Conservation (phyloP, 2,329 filamentous ascomycete species). For the Talaromyces marneffei region DNA sequence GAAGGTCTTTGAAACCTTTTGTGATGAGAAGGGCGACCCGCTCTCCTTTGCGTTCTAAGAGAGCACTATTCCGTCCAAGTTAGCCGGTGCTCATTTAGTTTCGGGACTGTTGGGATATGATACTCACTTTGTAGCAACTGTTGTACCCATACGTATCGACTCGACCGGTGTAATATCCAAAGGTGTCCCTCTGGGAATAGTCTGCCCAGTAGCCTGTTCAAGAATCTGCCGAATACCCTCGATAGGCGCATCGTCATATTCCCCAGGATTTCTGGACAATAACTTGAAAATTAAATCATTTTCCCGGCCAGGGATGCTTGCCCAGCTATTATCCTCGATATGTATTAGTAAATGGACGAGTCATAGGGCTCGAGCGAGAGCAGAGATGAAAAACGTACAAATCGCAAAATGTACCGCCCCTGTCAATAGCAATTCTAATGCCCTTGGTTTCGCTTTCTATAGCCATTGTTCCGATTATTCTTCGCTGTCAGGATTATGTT, state of each 20-base stretch:
- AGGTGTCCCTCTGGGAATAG: slow-evolving; percentile 17
- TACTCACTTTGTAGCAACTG: slow-evolving; percentile 68
- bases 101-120: neutral
- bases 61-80: slow-evolving; percentile 66
- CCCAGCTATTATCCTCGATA: slow-evolving; percentile 13
- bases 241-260: slow-evolving; percentile 54
- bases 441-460: slow-evolving; percentile 5
- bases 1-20: slow-evolving; percentile 74
- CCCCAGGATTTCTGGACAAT: slow-evolving; percentile 23
- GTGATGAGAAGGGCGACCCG: slow-evolving; percentile 77
- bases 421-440: slow-evolving; percentile 17
- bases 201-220: slow-evolving; percentile 16
- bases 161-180: slow-evolving; percentile 17
- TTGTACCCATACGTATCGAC: slow-evolving; percentile 79
- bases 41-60: slow-evolving; percentile 80
- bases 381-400: slow-evolving; percentile 7
- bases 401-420: slow-evolving; percentile 23
- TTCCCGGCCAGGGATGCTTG: slow-evolving; percentile 18
- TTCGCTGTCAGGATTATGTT: neutral
- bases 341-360: neutral
- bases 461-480: neutral
- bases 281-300: slow-evolving; percentile 25
- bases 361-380: neutral
- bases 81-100: neutral
- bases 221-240: slow-evolving; percentile 72